These are phyloP conservation scores for Penicillium crustosum DNA, from an alignment of 2,329 filamentous ascomycete genomes.

Conservation along the genomic window DNA sequence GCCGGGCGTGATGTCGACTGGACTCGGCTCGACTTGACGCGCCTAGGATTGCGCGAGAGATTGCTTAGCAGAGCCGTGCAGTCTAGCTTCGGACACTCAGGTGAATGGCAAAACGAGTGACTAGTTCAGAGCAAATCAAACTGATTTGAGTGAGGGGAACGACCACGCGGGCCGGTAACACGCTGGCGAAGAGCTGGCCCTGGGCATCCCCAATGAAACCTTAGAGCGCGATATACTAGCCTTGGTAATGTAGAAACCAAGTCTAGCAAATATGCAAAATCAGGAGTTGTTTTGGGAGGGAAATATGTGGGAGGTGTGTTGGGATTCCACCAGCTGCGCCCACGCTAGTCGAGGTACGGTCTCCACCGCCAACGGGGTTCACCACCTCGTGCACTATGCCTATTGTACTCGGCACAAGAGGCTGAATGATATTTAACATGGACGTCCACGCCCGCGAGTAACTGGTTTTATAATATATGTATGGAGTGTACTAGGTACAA, in stretches of 20 bases:
- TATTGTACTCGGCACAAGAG: neutral
- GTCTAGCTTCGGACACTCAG: neutral
- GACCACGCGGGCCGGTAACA: conserved; percentile 10
- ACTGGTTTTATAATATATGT: neutral
- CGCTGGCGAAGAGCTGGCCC: conserved; percentile 2
- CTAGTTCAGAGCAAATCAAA: neutral
- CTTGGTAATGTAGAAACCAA: neutral
- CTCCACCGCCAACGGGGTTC: conserved; percentile 12
- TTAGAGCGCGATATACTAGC: neutral
- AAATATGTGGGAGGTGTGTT: conserved; percentile 1
- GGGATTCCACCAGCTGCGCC: conserved; percentile 6
- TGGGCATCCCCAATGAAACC: conserved; percentile 10
- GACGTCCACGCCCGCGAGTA: too few species aligned
- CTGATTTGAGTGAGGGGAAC: conserved; percentile 8
- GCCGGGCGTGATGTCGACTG: neutral
- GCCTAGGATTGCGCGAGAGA: neutral
- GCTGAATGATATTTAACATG: neutral
- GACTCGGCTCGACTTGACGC: neutral
- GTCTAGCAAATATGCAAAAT: neutral
- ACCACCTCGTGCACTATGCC: neutral
- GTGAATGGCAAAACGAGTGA: conserved; percentile 4
- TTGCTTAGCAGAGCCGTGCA: neutral
- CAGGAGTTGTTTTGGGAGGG: neutral
- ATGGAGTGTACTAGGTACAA: neutral
- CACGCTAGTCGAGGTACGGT: conserved; percentile 11